These are phyloP conservation scores for Phaeosphaeriaceae sp. DNA, from an alignment of 2,329 filamentous ascomycete species.

Conservation along the genomic window DNA sequence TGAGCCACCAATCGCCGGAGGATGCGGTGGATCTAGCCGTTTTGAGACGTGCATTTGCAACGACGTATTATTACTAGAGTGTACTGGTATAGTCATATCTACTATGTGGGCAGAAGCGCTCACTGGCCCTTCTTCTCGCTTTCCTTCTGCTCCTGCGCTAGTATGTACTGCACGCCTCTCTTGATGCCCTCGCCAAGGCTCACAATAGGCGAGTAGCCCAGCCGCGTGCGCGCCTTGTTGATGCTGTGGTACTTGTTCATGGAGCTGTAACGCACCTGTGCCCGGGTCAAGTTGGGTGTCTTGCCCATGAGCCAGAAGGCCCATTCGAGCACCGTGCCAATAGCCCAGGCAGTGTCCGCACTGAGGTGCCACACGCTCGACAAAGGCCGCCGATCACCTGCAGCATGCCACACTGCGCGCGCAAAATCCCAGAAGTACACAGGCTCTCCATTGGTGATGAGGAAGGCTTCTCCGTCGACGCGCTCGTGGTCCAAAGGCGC, in stretches of 20 bases:
- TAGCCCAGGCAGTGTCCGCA: conserved; percentile 50
- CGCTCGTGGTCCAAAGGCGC: conserved; percentile 54
- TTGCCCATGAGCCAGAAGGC: conserved; percentile 54
- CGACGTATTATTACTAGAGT: neutral
- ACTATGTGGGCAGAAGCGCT: conserved; percentile 4
- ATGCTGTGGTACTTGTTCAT: conserved; percentile 84
- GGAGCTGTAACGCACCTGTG: conserved; percentile 69
- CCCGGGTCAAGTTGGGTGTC: conserved; percentile 56
- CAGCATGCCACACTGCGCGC: conserved; percentile 55
- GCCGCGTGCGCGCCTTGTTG: conserved; percentile 73
- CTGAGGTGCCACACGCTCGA: conserved; percentile 53
- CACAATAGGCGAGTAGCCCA: conserved; percentile 75
- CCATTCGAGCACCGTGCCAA: conserved; percentile 55
- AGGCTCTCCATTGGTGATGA: conserved; percentile 60
- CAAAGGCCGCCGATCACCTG: conserved; percentile 49
- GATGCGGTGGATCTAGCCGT: conserved; percentile 3
- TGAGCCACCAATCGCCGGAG: conserved; percentile 2
- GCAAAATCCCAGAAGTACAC: conserved; percentile 62
- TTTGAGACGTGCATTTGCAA: neutral
- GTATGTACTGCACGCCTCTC: conserved; percentile 54
- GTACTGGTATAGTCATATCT: neutral
- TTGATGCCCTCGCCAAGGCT: conserved; percentile 69
- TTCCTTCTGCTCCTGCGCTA: conserved; percentile 41
- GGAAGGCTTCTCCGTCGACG: conserved; percentile 61
- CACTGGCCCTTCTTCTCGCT: conserved; percentile 47